A percentile compares a stretch with the other conserved stretches of the same genome.
Conservation (phyloP, 148 eudicot species). For the Chenopodium formosanum region DNA sequence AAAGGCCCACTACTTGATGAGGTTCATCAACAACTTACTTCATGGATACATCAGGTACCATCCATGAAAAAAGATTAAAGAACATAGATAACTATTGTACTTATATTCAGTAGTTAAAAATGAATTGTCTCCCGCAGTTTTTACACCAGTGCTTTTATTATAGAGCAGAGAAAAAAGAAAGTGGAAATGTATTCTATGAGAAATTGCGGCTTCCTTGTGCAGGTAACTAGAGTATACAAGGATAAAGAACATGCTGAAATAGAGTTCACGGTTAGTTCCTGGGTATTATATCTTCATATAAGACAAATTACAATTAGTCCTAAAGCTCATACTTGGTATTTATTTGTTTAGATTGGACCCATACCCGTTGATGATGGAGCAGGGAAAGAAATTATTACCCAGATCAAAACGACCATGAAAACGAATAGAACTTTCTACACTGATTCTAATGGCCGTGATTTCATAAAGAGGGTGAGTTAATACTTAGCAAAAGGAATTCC, state of each 20-base stretch:
- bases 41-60: slow-evolving; percentile 72
- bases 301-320: neutral
- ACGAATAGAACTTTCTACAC: slow-evolving; percentile 68
- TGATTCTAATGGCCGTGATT: slow-evolving; percentile 80
- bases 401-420: slow-evolving; percentile 50
- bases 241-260: slow-evolving; percentile 75
- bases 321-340: slow-evolving; percentile 17
- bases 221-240: slow-evolving; percentile 74
- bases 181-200: neutral
- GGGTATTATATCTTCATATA: slow-evolving; percentile 11
- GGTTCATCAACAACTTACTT: slow-evolving; percentile 61
- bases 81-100: neutral
- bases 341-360: slow-evolving; percentile 59
- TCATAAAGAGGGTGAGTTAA: slow-evolving; percentile 63
- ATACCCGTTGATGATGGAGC: slow-evolving; percentile 66
- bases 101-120: neutral
- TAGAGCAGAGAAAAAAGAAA: neutral
- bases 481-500: neutral
- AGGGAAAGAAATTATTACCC: slow-evolving; percentile 66
- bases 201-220: slow-evolving; percentile 28
- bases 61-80: neutral
- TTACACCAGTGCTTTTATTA: neutral
- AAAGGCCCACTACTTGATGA: slow-evolving; percentile 68
- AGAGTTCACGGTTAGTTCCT: slow-evolving; percentile 59
- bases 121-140: neutral